Evolutionary conservation across 306 rosid species (phyloP).

Genomic region (Sphenostylis stenocarpa): DNA sequence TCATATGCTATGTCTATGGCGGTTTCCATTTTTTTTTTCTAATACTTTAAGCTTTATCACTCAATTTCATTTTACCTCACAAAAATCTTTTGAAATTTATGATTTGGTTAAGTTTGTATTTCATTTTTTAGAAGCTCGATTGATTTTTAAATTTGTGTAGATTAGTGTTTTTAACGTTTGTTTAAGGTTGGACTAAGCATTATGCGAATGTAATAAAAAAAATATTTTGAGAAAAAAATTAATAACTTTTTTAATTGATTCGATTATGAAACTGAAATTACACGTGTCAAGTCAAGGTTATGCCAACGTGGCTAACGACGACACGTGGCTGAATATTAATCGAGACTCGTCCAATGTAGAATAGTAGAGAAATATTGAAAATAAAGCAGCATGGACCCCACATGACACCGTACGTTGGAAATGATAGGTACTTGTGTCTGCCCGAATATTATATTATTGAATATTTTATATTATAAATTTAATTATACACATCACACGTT

Average conservation of each 20-base stretch:
- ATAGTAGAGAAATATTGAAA: not conserved
- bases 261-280: not conserved
- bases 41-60: no score
- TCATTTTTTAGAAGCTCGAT: no score
- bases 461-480: not conserved
- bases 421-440: not conserved
- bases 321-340: constrained; percentile 8
- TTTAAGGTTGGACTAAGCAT: no score
- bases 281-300: not conserved
- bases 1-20: not conserved
- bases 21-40: not conserved
- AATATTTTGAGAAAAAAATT: no score
- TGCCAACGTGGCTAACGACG: not conserved
- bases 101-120: no score
- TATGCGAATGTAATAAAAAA: no score
- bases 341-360: not conserved
- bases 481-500: no score
- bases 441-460: not conserved
- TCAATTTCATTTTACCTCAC: no score
- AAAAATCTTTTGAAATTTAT: no score
- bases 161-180: no score
- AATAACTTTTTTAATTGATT: no score
- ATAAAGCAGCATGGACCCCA: not conserved
- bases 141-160: no score
- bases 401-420: not conserved